Base-by-base conservation (phyloP, 2,329 filamentous ascomycete genomes). In the Colletotrichum tropicicola region DNA sequence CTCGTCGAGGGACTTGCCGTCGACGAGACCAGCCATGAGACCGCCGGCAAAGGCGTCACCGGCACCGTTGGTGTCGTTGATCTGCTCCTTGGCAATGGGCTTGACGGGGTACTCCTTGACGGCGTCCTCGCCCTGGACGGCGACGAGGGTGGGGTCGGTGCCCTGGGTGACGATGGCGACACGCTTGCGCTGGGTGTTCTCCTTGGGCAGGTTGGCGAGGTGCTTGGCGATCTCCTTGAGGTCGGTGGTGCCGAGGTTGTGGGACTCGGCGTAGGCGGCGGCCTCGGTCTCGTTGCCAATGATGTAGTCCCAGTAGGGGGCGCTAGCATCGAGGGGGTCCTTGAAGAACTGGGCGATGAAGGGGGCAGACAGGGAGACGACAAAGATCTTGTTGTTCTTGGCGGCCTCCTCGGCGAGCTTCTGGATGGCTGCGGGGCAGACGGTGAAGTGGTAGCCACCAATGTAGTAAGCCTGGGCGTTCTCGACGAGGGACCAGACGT, bases 311-410 rank as follows among this genome's bases (percentile, higher is more conserved):
- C 94, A 97, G 88, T 97, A 98, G 28, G 92, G 92, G 56, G 93
- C 85, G 58, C 92, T 91, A 73, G 89, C 90, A 80, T 97, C 93
- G 49, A 99, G 88, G 70, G 89, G 92, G 52, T 98, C 94, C 86
- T 98, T 98, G 91, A 98, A 99, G 87, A 98, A 97, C 77, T 97
- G 92, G 39, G 91, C 85, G 75, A 99, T 97, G 85, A 99, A 99
- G 65, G 96, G 96, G 7, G 96, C 96, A 54, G 93, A 96, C 67
- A 99, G 89, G 71, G 94, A 97, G 72, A 99, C 89, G 73, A 94
- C 89, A 79, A 98, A 97, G 68, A 86, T 85, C 89, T 99, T 99
- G 87, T 98, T 91, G 79, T 93, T 89, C 69, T 86, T 83, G 39
- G 93, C 94, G 63, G 96, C 95, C 82, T 98, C 92, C 80, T 97